Evolutionary conservation across 169 alveolate genomes (phyloP).

Genomic region (Eimeria praecox): DNA sequence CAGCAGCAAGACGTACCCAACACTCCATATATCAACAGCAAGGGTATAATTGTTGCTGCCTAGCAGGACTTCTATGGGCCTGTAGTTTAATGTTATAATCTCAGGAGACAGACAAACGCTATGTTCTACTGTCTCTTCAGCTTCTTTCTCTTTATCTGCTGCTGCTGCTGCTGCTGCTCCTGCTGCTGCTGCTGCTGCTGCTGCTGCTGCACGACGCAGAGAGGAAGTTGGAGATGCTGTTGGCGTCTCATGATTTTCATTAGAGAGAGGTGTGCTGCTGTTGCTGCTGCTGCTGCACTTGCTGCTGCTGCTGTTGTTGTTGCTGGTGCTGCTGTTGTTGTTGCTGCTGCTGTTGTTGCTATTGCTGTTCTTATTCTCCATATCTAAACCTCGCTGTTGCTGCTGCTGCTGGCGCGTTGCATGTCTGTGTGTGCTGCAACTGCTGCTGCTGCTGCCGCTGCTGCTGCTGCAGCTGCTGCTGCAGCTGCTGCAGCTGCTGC

Average conservation of each 20-base stretch:
- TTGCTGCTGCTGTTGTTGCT: background rate
- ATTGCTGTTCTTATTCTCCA: no score
- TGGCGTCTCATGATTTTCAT: no score
- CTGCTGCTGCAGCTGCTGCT: background rate
- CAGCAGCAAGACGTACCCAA: constrained; percentile 77
- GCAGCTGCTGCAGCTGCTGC: no score
- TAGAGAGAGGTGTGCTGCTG: no score
- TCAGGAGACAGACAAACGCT: constrained; percentile 85
- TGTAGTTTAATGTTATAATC: constrained; percentile 97
- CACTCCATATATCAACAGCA: constrained; percentile 98
- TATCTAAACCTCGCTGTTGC: no score
- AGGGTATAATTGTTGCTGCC: constrained; percentile 96
- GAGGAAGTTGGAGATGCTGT: no score
- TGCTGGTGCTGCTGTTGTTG: background rate
- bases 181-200: constrained; percentile 56
- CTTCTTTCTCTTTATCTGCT: background rate
- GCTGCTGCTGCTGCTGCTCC: background rate
- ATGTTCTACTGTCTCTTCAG: no score
- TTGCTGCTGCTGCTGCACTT: background rate
- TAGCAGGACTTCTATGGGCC: constrained; percentile 98
- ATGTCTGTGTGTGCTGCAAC: no score
- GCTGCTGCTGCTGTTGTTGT: background rate
- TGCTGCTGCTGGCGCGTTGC: no score
- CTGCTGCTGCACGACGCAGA: no score
- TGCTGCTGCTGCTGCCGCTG: background rate